Evolutionary conservation across 2,329 filamentous ascomycete species (phyloP), one percentile per base, ranked within the genome.

Genomic region (Raffaelea ambrosiae): DNA sequence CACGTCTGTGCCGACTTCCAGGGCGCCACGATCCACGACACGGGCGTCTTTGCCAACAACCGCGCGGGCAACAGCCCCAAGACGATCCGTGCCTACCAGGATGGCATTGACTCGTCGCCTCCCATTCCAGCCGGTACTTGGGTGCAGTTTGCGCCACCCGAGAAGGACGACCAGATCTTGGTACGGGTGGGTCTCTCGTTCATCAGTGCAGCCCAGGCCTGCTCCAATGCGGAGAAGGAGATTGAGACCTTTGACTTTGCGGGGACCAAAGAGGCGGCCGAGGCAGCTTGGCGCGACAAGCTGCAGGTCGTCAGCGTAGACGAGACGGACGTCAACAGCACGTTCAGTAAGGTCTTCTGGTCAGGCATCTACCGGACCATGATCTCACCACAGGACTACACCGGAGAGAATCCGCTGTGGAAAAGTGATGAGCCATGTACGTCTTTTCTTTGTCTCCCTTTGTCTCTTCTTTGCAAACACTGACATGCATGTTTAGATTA

Each of bases 351-450:
- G 4, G 72, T 78, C 1, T 87, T 88, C 56, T 88, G 83, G 82
- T 84, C 79, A 42, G 83, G 83, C 2, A 64, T 79, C 3, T 88
- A 88, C 56, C 70, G 84, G 29, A 72, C 77, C 3, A 75, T 87
- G 73, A 77, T 88, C 45, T 83, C 78, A 39, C 84, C 84, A 4
- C 83, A 88, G 59, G 83, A 88, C 56, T 87, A 87, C 57, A 87
- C 84, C 0, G 83, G 82, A 0, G 83, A 86, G 58, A 86, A 86
- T 43, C 79, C 79, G 1, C 57, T 77, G 0, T 86, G 82, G 80
- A 54, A 75, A 2, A 80, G 74, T 19, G 68, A 68, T 1, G 80
- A 84, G 55, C 82, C 81, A 0, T 86, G 46, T 44, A n/a, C 20
- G 41, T 48, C 18, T 14, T 11, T n/a, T 22, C 8, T 19, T 20